A percentile compares a stretch with the other conserved stretches of the same genome.
Conservation (phyloP, 1,284 basidiomycete genomes). For the Ceratobasidium sp. region DNA sequence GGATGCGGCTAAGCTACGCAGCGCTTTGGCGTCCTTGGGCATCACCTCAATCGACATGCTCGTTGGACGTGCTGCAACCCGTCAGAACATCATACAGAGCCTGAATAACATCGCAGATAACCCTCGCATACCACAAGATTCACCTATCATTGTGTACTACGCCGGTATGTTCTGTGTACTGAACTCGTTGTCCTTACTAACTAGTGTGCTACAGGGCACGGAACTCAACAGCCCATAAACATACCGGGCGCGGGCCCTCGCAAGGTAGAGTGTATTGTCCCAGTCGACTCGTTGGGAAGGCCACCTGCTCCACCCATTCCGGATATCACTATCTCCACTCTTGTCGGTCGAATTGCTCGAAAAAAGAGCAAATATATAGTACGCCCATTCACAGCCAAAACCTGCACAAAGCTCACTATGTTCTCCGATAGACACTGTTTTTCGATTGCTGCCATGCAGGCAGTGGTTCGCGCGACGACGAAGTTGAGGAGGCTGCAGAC, state of each 20-base stretch:
- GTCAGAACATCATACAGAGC: conserved; percentile 33
- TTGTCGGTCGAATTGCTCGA: conserved; percentile 26
- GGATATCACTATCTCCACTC: conserved; percentile 36
- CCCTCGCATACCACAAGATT: background rate
- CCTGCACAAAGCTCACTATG: background rate
- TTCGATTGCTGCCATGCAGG: conserved; percentile 41
- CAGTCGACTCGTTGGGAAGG: conserved; percentile 18
- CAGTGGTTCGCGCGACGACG: conserved; percentile 28
- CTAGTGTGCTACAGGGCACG: conserved; percentile 12
- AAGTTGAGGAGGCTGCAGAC: background rate
- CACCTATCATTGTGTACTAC: conserved; percentile 35
- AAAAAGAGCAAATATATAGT: conserved; percentile 40
- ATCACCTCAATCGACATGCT: conserved; percentile 15
- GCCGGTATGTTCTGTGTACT: conserved; percentile 4
- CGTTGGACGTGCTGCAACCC: conserved; percentile 24
- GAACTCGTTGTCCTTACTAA: background rate
- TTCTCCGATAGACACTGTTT: conserved; percentile 11
- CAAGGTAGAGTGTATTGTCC: conserved; percentile 4
- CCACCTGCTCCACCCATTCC: background rate
- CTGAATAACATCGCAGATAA: conserved; percentile 3
- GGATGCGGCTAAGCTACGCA: conserved; percentile 10
- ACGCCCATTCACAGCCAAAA: background rate
- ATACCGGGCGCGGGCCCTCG: conserved; percentile 5
- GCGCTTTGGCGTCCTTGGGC: conserved; percentile 11
- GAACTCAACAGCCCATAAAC: background rate